Evolutionary conservation across 2,329 filamentous ascomycete genomes (phyloP).

Genomic region (Colletotrichum tropicale): DNA sequence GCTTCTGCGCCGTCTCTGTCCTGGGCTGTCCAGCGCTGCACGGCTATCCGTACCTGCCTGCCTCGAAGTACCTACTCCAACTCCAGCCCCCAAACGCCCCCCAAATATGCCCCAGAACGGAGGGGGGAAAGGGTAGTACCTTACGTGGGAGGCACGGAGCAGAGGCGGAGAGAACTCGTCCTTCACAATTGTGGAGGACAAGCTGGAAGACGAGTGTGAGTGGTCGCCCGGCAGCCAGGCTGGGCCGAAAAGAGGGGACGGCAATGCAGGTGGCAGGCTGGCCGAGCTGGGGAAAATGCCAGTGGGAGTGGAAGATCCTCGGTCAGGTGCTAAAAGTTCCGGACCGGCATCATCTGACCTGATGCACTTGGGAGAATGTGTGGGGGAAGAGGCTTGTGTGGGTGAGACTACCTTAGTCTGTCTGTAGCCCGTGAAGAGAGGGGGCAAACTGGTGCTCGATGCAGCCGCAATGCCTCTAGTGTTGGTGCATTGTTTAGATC

Average conservation of each 20-base stretch:
- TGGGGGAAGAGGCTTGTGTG: conserved; percentile 1
- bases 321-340: conserved; percentile 20
- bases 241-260: conserved; percentile 14
- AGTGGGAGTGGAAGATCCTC: conserved; percentile 3
- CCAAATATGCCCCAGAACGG: background rate
- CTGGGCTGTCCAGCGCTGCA: background rate
- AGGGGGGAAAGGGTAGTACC: background rate
- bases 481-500: background rate
- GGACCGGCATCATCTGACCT: conserved; percentile 16
- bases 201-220: background rate
- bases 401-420: background rate
- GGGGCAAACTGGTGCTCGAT: background rate
- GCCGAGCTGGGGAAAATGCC: conserved; percentile 2
- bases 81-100: background rate
- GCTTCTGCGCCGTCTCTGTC: background rate
- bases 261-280: background rate
- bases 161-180: background rate
- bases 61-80: background rate
- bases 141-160: background rate
- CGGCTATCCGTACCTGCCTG: background rate
- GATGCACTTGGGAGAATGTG: background rate
- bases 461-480: background rate
- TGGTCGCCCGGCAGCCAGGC: conserved; percentile 7
- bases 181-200: background rate
- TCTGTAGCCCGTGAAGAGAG: background rate